phyloP scores from a whole-genome alignment of 257 asterid genomes.

The Solanum arcanum region DNA sequence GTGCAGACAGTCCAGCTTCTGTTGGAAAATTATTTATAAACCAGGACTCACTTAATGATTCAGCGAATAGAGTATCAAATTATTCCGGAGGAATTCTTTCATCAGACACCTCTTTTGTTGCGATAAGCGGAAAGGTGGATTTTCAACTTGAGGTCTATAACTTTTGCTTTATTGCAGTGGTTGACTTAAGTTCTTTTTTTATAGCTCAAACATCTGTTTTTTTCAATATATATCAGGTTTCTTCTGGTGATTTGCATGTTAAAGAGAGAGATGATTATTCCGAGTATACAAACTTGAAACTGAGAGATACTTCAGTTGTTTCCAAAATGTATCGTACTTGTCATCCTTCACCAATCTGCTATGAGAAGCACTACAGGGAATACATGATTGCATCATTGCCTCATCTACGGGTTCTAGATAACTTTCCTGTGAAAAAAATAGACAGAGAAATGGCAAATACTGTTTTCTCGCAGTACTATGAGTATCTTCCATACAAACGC shows the following conservation, averaged over 20 bases:
- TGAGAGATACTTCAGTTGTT: conserved; percentile 2
- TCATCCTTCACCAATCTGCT: conserved; percentile 21
- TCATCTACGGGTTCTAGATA: conserved; percentile 10
- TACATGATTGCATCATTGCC: conserved; percentile 17
- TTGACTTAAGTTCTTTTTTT: background rate
- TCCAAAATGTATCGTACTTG: background rate
- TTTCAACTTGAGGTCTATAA: conserved; percentile 15
- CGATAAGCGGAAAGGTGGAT: background rate
- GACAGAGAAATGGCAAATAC: conserved; percentile 25
- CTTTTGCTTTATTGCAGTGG: background rate
- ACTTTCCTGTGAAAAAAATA: conserved; percentile 7
- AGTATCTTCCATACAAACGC: conserved; percentile 60
- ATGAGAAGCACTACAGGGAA: conserved; percentile 19
- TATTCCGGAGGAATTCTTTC: background rate
- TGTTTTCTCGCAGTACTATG: conserved; percentile 46
- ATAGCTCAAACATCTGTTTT: background rate
- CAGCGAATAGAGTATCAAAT: background rate
- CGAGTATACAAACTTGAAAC: conserved; percentile 20
- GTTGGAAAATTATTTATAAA: background rate
- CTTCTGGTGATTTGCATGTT: conserved; percentile 11
- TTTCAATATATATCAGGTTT: conserved; percentile 3
- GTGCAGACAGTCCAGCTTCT: background rate
- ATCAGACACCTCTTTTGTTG: background rate
- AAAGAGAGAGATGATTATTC: conserved; percentile 23
- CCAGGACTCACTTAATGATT: background rate